These are phyloP conservation scores for Blastobotrys ciferrii DNA, from an alignment of 1,139 yeast species.

Conservation along the genomic window DNA sequence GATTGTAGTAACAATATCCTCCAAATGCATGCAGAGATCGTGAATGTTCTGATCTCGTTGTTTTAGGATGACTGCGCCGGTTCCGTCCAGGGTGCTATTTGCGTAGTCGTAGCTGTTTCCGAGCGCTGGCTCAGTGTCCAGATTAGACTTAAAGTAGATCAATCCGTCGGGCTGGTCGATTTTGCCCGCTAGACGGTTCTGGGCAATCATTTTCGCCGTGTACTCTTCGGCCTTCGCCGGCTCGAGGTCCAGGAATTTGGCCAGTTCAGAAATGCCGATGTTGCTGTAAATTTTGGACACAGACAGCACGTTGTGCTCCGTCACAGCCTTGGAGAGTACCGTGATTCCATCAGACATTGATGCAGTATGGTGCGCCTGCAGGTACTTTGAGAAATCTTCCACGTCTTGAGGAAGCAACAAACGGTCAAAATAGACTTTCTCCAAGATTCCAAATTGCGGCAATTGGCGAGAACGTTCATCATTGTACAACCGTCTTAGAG, in stretches of 20 bases:
- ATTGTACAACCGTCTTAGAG: slow-evolving; percentile 32
- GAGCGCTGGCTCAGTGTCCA: slow-evolving; percentile 12
- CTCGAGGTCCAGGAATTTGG: slow-evolving; percentile 31
- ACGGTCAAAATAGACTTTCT: slow-evolving; percentile 33
- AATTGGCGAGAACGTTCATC: slow-evolving; percentile 34
- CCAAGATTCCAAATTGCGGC: slow-evolving; percentile 29
- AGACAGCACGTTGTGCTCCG: slow-evolving; percentile 38
- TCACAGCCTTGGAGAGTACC: slow-evolving; percentile 35
- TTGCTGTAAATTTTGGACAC: slow-evolving; percentile 36
- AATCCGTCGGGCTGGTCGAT: slow-evolving; percentile 38
- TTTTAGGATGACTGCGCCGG: slow-evolving; percentile 19
- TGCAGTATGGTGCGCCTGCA: slow-evolving; percentile 33
- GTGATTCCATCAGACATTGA: slow-evolving; percentile 33
- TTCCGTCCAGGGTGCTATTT: slow-evolving; percentile 14
- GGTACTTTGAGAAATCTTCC: slow-evolving; percentile 26
- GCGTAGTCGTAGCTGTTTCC: slow-evolving; percentile 17
- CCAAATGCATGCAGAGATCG: slow-evolving; percentile 30
- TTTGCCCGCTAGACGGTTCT: slow-evolving; percentile 35
- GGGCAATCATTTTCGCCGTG: slow-evolving; percentile 37
- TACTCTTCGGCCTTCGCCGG: slow-evolving; percentile 34
- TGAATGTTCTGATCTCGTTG: slow-evolving; percentile 35
- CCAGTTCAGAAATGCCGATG: slow-evolving; percentile 33
- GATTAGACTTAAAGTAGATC: slow-evolving; percentile 28
- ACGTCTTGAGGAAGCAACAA: slow-evolving; percentile 33
- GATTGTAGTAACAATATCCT: slow-evolving; percentile 25